Conservation (phyloP, 257 asterid species). For the Pogostemon cablin region DNA sequence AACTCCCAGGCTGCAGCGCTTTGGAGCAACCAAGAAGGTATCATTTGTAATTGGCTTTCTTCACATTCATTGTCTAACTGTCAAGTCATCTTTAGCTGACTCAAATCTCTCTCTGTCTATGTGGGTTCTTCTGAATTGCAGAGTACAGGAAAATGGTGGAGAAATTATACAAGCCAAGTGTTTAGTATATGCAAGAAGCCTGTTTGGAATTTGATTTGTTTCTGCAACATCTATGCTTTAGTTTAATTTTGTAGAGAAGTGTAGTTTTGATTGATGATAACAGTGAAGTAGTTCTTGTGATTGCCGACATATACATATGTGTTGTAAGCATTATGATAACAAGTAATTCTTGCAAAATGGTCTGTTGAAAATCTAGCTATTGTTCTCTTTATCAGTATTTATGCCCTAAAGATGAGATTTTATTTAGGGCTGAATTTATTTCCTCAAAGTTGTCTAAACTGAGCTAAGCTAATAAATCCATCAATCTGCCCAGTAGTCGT, state of each 20-base stretch:
- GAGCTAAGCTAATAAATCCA: too few relatives aligned
- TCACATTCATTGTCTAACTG: too few relatives aligned
- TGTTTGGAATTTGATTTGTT: slow-evolving; percentile 16
- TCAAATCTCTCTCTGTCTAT: not conserved
- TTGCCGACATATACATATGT: not conserved
- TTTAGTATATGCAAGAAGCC: slow-evolving; percentile 25
- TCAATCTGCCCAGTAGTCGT: too few relatives aligned
- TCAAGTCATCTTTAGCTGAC: not conserved
- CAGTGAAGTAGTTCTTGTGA: too few relatives aligned
- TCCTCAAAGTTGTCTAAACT: too few relatives aligned
- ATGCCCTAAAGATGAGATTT: too few relatives aligned
- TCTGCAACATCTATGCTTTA: not conserved
- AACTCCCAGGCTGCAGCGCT: slow-evolving; percentile 87
- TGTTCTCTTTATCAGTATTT: too few relatives aligned
- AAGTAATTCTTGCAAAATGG: too few relatives aligned
- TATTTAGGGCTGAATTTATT: too few relatives aligned
- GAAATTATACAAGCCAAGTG: slow-evolving; percentile 55
- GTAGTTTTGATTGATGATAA: not conserved
- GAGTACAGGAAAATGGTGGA: slow-evolving; percentile 68
- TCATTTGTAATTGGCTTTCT: too few relatives aligned
- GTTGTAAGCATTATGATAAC: not conserved
- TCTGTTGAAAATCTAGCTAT: too few relatives aligned
- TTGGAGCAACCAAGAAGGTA: slow-evolving; percentile 93
- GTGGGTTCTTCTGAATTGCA: slow-evolving; percentile 26
- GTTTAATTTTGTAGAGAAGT: not conserved